phyloP scores from a whole-genome alignment of 352 stramenopile genomes.

The Globisporangium middletonii region DNA sequence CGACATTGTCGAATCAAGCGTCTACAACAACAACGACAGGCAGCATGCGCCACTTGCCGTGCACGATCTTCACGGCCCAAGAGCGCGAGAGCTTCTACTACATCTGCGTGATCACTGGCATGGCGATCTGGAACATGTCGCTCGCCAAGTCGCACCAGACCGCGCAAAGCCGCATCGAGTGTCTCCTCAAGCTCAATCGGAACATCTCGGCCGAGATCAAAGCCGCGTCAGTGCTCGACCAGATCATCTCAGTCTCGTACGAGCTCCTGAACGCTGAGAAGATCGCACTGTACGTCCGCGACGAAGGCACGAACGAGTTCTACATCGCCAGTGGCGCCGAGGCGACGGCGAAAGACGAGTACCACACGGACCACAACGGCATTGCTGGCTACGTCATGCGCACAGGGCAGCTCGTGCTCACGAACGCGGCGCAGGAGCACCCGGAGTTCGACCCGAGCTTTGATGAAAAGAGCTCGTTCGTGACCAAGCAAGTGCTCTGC shows the following conservation, averaged over 20 bases:
- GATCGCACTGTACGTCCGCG: constrained; percentile 59
- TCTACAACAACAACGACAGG: too few relatives aligned
- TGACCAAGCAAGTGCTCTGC: constrained; percentile 58
- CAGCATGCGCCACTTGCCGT: neutral
- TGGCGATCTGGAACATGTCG: constrained; percentile 64
- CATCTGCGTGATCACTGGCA: constrained; percentile 43
- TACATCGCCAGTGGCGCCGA: constrained; percentile 55
- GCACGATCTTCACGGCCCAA: constrained; percentile 20
- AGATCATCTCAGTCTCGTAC: constrained; percentile 61
- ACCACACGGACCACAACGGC: constrained; percentile 60
- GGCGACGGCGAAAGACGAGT: constrained; percentile 48
- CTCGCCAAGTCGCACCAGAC: constrained; percentile 55
- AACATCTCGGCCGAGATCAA: constrained; percentile 68
- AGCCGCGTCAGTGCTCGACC: constrained; percentile 48
- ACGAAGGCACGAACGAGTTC: constrained; percentile 60
- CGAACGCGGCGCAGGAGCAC: constrained; percentile 58
- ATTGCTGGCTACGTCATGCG: constrained; percentile 59
- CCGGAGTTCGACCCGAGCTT: constrained; percentile 57
- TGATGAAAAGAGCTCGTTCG: constrained; percentile 56
- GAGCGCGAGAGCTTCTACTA: constrained; percentile 34
- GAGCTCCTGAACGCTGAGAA: constrained; percentile 60
- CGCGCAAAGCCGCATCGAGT: constrained; percentile 61
- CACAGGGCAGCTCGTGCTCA: constrained; percentile 60
- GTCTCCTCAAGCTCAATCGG: constrained; percentile 56
- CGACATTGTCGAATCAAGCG: too few relatives aligned